Base-by-base conservation (phyloP, 495 filamentous ascomycete genomes). In the Talaromyces proteolyticus region DNA sequence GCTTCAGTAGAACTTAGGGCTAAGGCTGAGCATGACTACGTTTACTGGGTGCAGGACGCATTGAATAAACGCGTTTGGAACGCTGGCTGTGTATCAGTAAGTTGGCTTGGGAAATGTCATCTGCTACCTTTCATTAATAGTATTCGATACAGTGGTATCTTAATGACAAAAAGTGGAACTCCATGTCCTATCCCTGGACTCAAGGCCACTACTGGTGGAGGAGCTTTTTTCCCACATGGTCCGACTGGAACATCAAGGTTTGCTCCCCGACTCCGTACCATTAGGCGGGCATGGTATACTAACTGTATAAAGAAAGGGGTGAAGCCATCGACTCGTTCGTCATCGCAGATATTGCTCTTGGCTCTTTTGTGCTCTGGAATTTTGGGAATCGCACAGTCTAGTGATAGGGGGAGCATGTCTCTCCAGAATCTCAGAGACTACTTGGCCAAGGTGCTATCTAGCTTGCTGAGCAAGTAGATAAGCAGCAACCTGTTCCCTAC, bases 181-280 rank as follows among this genome's bases (percentile, higher is more conserved):
- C 72, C 1, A 74, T 69, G 23, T 56, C 65, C 19, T 77, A 75
- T 57, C 76, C 75, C 29, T 76, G 66, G 55, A 60, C 62, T 2
- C 66, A 69, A 47, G 50, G 42, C 5, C 59, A 68, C 12, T 69
- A 54, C 46, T 69, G 63, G 64, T 69, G 53, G 19, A 42, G 56
- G 20, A 65, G 66, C 41, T 11, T 68, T 26, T 70, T 68, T 47
- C 57, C 66, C 16, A 53, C 50, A n/a, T 67, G 65, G 66, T 53
- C 52, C 29, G 61, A 71, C 38, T 73, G 66, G 66, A 51, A 48
- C 40, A 49, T 57, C 40, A 65, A 62, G 44, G 62, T 61, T 23
- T 10, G 29, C 14, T 14, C 8, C 8, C 4, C 8, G 8, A 34
- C 14, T 4, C 14, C 14, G 14, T 34, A 2, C 1, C 8, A 34